Evolutionary conservation across 129 eudicot genomes (phyloP).

Genomic region (Escallonia herrerae): DNA sequence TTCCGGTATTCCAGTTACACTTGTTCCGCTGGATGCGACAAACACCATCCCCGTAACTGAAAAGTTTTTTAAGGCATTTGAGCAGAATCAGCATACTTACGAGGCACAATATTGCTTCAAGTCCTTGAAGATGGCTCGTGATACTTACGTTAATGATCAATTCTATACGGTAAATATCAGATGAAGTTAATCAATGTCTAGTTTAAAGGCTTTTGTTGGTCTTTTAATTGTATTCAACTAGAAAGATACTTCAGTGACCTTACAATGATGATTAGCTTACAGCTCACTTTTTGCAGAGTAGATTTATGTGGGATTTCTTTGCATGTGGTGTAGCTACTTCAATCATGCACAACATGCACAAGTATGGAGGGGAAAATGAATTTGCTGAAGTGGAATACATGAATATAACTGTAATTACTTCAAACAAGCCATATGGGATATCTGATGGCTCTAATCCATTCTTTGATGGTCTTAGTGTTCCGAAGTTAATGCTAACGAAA

Average conservation of each 20-base stretch:
- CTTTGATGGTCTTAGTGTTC: conserved; percentile 42
- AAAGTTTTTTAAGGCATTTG: conserved; percentile 46
- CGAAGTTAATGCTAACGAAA: conserved; percentile 40
- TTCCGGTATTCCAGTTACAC: conserved; percentile 79
- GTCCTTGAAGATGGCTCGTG: conserved; percentile 41
- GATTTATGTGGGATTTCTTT: conserved; percentile 86
- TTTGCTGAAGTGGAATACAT: conserved; percentile 83
- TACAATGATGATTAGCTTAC: not conserved
- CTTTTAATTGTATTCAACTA: too few species aligned
- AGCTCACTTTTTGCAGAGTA: conserved; percentile 43
- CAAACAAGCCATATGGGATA: conserved; percentile 70
- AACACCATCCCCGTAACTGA: conserved; percentile 65
- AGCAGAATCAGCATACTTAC: conserved; percentile 60
- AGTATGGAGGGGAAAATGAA: conserved; percentile 48
- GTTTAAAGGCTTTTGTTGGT: not conserved
- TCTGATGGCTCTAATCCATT: conserved; percentile 75
- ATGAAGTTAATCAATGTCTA: not conserved
- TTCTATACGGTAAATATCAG: conserved; percentile 28
- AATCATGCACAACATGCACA: conserved; percentile 42
- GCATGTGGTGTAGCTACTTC: conserved; percentile 69
- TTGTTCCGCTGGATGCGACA: conserved; percentile 84
- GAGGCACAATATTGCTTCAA: conserved; percentile 76
- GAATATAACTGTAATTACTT: conserved; percentile 76
- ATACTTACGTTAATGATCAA: conserved; percentile 35
- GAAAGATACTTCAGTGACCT: too few species aligned